phyloP scores from a whole-genome alignment of 306 rosid species.

The Dryas alaskensis region DNA sequence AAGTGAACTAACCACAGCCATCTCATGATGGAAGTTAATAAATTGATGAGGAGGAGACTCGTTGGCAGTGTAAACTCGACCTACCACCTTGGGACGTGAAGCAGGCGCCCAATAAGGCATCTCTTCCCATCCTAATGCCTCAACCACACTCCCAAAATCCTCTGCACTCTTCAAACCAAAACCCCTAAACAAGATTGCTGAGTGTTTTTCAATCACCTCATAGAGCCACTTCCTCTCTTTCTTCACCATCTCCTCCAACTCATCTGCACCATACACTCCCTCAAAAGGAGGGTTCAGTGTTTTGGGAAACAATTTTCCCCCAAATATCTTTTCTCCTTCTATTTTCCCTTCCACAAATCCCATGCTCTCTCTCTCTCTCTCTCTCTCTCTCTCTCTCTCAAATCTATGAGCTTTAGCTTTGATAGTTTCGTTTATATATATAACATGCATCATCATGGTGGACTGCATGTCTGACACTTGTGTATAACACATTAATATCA shows the following conservation, averaged over 20 bases:
- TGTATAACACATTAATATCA: too few species aligned
- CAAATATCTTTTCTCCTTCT: neutral
- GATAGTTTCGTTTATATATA: too few species aligned
- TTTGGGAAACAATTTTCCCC: neutral
- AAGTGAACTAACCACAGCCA: neutral
- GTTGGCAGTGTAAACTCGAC: neutral
- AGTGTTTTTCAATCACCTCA: neutral
- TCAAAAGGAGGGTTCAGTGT: neutral
- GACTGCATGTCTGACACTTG: too few species aligned
- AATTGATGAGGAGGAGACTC: neutral
- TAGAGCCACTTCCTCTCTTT: neutral
- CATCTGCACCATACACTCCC: neutral
- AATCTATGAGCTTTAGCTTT: too few species aligned
- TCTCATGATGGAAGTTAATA: neutral
- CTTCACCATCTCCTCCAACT: slow-evolving; percentile 4
- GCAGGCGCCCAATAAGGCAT: neutral
- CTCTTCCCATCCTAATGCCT: slow-evolving; percentile 7
- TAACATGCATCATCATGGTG: too few species aligned
- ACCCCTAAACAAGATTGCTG: neutral
- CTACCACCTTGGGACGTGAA: neutral
- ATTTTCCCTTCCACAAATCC: neutral
- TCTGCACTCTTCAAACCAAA: neutral
- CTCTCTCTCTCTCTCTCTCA: too few species aligned
- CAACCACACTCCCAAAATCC: neutral
- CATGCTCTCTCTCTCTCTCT: too few species aligned